Percentiles rank a stretch among this genome's conserved stretches.
Evolutionary conservation across 805 yeast genomes (phyloP).

Genomic region (Myxozyma lipomycoides): DNA sequence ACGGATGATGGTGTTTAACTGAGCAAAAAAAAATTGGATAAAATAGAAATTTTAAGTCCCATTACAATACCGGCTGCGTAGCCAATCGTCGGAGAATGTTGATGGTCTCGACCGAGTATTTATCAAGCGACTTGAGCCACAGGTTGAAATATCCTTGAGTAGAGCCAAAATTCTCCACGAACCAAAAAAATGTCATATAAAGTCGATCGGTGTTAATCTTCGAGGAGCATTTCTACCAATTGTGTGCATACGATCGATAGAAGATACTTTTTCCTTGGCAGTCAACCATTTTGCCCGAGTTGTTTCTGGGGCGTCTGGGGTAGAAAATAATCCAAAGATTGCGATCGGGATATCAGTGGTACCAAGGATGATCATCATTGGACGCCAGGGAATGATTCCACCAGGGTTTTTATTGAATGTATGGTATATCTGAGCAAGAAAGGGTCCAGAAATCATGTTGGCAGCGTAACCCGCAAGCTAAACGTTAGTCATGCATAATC

Average conservation of each 20-base stretch:
- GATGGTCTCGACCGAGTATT: conserved; percentile 31
- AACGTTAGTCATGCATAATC: conserved; percentile 36
- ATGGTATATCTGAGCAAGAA: conserved; percentile 47
- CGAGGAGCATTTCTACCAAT: conserved; percentile 11
- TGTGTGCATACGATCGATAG: conserved; percentile 13
- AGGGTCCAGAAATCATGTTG: conserved; percentile 46
- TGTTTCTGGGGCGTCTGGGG: conserved; percentile 17
- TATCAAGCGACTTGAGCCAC: conserved; percentile 35
- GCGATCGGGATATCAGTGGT: conserved; percentile 13
- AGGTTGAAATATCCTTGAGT: conserved; percentile 32
- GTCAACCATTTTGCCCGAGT: conserved; percentile 15
- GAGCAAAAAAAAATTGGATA: neutral
- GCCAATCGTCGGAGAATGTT: conserved; percentile 38
- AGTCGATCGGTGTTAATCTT: conserved; percentile 5
- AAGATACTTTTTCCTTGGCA: conserved; percentile 3
- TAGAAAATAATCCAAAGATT: conserved; percentile 9
- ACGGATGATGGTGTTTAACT: neutral
- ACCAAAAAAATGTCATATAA: neutral
- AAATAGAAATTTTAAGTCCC: conserved; percentile 26
- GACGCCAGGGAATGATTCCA: conserved; percentile 34
- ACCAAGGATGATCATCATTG: conserved; percentile 6
- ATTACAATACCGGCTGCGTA: conserved; percentile 35
- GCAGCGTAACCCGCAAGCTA: conserved; percentile 39
- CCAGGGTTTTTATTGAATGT: conserved; percentile 24
- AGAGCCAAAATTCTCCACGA: conserved; percentile 3